Base-by-base conservation (phyloP, 2,329 filamentous ascomycete species). In the Aspergillus unguis region DNA sequence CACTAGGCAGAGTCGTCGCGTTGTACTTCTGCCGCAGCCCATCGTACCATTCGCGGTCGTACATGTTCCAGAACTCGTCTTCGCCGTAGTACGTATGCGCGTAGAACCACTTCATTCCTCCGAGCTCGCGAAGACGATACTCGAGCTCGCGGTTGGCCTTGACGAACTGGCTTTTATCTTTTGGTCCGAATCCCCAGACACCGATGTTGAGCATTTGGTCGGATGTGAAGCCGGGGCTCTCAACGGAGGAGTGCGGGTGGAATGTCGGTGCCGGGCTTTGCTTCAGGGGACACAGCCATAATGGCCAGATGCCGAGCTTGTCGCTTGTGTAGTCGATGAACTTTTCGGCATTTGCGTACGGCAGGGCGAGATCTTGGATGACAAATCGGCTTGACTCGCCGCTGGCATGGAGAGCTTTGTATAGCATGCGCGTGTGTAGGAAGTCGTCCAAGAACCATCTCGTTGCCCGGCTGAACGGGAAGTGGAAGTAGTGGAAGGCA, bases 101-200 rank as follows among this genome's bases (percentile, higher is more conserved):
- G 70, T 95, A 95, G 9, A 95, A 76, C 87, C 89, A 94, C 75
- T 95, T 95, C 75, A 87, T 83, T 2, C 90, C 90, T 43, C 85
- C 85, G 1, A 94, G 79, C 58, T 83, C 78, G 44, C 76, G 75
- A 3, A 92, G 80, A 65, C 87, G 86, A 23, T 75, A 72, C 73
- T 95, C 90, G 23, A 95, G 77, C 40, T 78, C 78, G 31, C 86
- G 81, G 71, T 95, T 95, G 60, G 83, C 82, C 36, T 71, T 67
- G 2, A 92, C 77, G 63, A 92, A 92, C n/a, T 26, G 35, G 72
- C 49, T 71, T 62, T n/a, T 38, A 36, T 52, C 75, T 67, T 2
- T 86, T 83, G 6, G 57, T 1, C 87, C 88, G 69, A 85, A 88
- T 7, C 89, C 90, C 90, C 90, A 95, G 33, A 95, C 81, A n/a